Evolutionary conservation across 768 basidiomycete species (phyloP).

Genomic region (Phlebiopsis flavidoalba): DNA sequence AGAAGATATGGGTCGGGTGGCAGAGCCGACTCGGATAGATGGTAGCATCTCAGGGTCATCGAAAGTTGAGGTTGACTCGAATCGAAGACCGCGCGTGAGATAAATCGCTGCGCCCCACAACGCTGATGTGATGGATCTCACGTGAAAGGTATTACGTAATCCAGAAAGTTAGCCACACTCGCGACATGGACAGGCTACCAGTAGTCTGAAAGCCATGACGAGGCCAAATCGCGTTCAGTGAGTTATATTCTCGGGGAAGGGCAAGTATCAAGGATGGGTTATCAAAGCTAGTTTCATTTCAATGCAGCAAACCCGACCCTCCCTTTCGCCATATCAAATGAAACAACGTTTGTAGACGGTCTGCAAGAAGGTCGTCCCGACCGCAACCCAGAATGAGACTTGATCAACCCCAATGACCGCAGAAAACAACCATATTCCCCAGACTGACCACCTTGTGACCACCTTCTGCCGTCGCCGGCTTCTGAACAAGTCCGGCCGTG

Average conservation of each 20-base stretch:
- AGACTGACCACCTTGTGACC: constrained; percentile 8
- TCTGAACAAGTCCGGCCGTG: constrained; percentile 37
- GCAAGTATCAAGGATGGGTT: too few species aligned
- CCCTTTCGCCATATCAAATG: constrained; percentile 32
- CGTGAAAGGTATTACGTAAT: background rate
- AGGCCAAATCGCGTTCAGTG: too few species aligned
- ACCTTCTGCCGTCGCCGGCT: constrained; percentile 17
- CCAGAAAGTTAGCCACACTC: too few species aligned
- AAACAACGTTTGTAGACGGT: constrained; percentile 44
- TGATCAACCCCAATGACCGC: constrained; percentile 23
- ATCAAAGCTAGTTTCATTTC: background rate
- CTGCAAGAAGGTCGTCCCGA: constrained; percentile 38
- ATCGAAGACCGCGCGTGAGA: too few species aligned
- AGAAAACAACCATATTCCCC: constrained; percentile 32
- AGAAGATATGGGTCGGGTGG: too few species aligned
- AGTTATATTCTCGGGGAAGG: too few species aligned
- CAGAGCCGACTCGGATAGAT: too few species aligned
- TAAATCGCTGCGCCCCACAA: background rate
- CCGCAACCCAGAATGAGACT: constrained; percentile 26
- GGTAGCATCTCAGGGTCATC: too few species aligned
- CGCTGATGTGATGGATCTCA: background rate
- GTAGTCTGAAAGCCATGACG: too few species aligned
- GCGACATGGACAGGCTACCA: too few species aligned
- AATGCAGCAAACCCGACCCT: constrained; percentile 17
- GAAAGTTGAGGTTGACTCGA: too few species aligned